Evolutionary conservation across 148 eudicot genomes (phyloP).

Genomic region (Cornus florida): DNA sequence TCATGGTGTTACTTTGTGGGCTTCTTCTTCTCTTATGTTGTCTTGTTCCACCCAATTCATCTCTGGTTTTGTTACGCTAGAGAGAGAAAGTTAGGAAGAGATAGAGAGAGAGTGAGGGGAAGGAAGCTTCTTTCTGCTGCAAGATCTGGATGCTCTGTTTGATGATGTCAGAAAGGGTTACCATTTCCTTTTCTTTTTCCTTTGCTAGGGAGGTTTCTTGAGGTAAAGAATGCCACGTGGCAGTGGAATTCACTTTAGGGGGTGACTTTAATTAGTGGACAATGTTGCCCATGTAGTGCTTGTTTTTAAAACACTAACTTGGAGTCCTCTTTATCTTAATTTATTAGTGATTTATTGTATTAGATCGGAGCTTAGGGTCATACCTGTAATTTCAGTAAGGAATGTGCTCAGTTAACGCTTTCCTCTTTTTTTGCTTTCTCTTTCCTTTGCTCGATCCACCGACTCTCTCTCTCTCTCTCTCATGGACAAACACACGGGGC

Average conservation of each 20-base stretch:
- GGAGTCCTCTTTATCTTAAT: not conserved
- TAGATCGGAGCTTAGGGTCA: not conserved
- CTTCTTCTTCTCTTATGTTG: constrained; percentile 11
- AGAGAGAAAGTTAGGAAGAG: not conserved
- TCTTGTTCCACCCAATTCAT: constrained; percentile 25
- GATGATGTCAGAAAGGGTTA: constrained; percentile 26
- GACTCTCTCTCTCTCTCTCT: not conserved
- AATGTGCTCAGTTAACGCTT: not conserved
- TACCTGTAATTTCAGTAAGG: not conserved
- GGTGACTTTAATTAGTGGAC: constrained; percentile 20
- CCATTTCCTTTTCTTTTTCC: constrained; percentile 7
- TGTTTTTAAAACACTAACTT: constrained; percentile 1
- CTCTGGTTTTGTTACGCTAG: constrained; percentile 20
- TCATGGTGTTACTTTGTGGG: constrained; percentile 27
- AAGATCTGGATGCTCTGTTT: constrained; percentile 47
- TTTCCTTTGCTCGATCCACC: constrained; percentile 2
- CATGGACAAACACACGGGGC: not conserved
- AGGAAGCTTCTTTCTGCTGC: constrained; percentile 48
- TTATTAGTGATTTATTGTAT: not conserved
- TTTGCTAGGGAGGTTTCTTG: not conserved
- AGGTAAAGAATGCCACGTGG: constrained; percentile 24
- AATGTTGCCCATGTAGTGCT: constrained; percentile 14
- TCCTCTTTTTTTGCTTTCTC: not conserved
- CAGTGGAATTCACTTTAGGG: not conserved
- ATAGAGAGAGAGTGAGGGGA: constrained; percentile 24